These are phyloP conservation scores for Annulohypoxylon truncatum DNA, from an alignment of 2,329 filamentous ascomycete genomes.

Conservation along the genomic window DNA sequence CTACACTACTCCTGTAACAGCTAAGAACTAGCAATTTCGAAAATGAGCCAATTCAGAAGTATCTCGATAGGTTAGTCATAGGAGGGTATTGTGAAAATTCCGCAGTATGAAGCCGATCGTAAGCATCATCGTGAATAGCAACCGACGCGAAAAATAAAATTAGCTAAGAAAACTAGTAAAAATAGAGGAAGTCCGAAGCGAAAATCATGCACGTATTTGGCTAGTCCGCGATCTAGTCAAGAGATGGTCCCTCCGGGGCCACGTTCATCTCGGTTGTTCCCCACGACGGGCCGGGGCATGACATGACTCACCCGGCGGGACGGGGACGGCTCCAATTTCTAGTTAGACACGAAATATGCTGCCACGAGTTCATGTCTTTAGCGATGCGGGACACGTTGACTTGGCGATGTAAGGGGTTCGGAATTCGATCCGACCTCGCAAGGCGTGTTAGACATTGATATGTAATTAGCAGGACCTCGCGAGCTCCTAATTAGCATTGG, in stretches of 20 bases:
- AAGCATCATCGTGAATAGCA: neutral
- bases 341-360: neutral
- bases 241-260: neutral
- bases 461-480: neutral
- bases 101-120: neutral
- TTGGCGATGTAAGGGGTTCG: neutral
- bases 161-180: conserved; percentile 3
- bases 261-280: conserved; percentile 11
- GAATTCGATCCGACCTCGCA: conserved; percentile 23
- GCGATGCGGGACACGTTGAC: conserved; percentile 22
- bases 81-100: neutral
- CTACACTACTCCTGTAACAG: neutral
- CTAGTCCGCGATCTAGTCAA: conserved; percentile 12
- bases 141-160: neutral
- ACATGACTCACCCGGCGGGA: conserved; percentile 31
- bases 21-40: neutral
- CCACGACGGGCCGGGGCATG: conserved; percentile 19
- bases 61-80: neutral
- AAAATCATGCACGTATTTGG: conserved; percentile 20
- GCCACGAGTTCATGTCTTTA: neutral
- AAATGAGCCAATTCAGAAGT: neutral
- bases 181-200: conserved; percentile 19
- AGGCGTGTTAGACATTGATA: neutral
- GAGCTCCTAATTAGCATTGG: neutral
- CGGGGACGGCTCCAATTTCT: conserved; percentile 1